Evolutionary conservation across 768 basidiomycete genomes (phyloP).

Genomic region (Trametes sanguinea): DNA sequence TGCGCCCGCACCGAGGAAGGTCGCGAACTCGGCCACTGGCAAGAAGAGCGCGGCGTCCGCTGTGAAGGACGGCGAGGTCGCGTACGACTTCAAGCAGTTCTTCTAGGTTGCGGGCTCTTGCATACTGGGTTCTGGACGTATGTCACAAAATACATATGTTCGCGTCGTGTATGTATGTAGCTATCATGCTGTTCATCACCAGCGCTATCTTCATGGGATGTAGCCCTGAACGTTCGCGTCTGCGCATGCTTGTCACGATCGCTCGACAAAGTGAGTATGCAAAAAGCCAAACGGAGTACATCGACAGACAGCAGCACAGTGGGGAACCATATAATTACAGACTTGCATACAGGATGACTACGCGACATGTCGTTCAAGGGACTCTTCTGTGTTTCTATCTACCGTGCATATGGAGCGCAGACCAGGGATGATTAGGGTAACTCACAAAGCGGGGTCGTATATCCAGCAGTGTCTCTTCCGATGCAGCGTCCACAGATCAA

Average conservation of each 20-base stretch:
- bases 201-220: no score
- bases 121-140: background rate
- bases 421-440: conserved; percentile 6
- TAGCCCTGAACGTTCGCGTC: no score
- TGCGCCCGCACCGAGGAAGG: conserved; percentile 23
- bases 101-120: conserved; percentile 36
- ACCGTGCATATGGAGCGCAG: background rate
- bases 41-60: conserved; percentile 27
- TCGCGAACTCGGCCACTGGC: conserved; percentile 21
- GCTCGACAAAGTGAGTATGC: no score
- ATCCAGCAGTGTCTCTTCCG: conserved; percentile 12
- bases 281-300: no score
- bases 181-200: background rate
- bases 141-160: background rate
- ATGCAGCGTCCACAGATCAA: background rate
- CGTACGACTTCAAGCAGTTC: conserved; percentile 63
- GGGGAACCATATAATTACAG: background rate
- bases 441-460: background rate
- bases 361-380: background rate
- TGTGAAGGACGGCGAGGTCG: conserved; percentile 35
- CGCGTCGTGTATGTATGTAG: background rate
- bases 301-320: no score
- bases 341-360: background rate
- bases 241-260: no score
- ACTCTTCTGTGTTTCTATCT: background rate